Percentiles rank a stretch among this genome's conserved stretches.
Conservation (phyloP, 306 rosid species). For the Prunus mume region DNA sequence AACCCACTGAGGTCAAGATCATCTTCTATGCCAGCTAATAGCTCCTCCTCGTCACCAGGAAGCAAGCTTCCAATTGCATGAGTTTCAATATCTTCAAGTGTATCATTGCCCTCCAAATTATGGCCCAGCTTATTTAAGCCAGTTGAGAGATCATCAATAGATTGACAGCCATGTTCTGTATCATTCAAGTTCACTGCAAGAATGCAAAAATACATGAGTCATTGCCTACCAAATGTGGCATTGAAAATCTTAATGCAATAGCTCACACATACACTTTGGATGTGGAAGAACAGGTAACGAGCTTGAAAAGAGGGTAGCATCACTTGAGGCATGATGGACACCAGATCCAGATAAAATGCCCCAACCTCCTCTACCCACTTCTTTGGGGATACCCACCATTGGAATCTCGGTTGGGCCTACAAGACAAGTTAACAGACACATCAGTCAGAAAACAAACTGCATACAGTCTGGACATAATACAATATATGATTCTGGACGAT, state of each 20-base stretch:
- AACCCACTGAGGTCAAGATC: conserved; percentile 79
- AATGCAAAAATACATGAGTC: conserved; percentile 26
- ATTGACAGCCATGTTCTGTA: conserved; percentile 39
- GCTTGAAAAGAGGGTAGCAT: conserved; percentile 77
- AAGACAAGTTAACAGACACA: conserved; percentile 12
- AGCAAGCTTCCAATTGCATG: conserved; percentile 54
- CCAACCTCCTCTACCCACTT: conserved; percentile 40
- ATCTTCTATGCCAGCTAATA: conserved; percentile 69
- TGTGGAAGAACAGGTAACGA: conserved; percentile 82
- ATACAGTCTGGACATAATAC: neutral
- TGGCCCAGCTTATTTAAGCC: conserved; percentile 42
- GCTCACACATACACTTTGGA: conserved; percentile 50
- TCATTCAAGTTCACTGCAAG: conserved; percentile 67
- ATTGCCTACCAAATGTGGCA: neutral
- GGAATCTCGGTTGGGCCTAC: conserved; percentile 56
- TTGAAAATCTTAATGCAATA: conserved; percentile 13
- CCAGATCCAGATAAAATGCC: conserved; percentile 50
- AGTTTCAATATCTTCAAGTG: conserved; percentile 46
- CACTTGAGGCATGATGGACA: conserved; percentile 54
- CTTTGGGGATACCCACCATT: conserved; percentile 42
- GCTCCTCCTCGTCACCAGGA: conserved; percentile 78
- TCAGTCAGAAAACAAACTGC: conserved; percentile 8
- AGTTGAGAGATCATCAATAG: conserved; percentile 50
- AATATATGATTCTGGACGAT: conserved; percentile 6
- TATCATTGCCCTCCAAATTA: conserved; percentile 40